A percentile compares a stretch with the other conserved stretches of the same genome.
phyloP scores from a whole-genome alignment of 108 stramenopile species.

The Craspedostauros australis region DNA sequence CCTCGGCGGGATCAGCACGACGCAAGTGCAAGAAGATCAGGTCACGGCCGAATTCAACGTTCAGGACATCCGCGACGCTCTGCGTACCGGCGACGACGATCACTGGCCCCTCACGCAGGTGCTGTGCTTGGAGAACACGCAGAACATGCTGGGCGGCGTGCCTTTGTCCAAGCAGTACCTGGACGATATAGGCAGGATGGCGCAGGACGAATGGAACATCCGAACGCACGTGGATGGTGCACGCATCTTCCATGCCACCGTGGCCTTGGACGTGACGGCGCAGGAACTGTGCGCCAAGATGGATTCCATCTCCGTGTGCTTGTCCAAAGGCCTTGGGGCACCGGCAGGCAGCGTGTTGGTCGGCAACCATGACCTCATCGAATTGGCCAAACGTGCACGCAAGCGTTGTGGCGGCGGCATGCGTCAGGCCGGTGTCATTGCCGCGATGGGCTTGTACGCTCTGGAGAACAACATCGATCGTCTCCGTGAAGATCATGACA shows the following conservation, averaged over 20 bases:
- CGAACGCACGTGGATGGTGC: constrained; percentile 88
- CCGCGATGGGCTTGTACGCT: constrained; percentile 87
- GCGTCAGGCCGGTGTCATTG: constrained; percentile 92
- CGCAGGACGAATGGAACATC: constrained; percentile 46
- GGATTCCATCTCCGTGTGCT: constrained; percentile 90
- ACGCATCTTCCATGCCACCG: constrained; percentile 89
- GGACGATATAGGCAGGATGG: constrained; percentile 62
- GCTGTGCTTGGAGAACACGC: constrained; percentile 94
- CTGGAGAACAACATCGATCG: constrained; percentile 77
- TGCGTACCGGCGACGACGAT: constrained; percentile 74
- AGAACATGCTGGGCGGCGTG: constrained; percentile 93
- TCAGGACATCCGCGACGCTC: constrained; percentile 54
- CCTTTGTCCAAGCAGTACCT: constrained; percentile 77
- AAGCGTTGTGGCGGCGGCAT: constrained; percentile 97
- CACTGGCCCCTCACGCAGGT: constrained; percentile 86
- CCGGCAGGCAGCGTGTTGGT: constrained; percentile 92
- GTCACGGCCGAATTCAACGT: constrained; percentile 13
- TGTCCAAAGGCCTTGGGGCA: constrained; percentile 95
- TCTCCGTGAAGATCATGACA: constrained; percentile 75
- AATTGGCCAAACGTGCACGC: constrained; percentile 75
- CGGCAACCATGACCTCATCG: constrained; percentile 69
- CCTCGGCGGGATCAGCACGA: constrained; percentile 64
- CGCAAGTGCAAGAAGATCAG: constrained; percentile 63
- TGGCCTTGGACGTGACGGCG: constrained; percentile 45
- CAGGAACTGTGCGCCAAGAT: constrained; percentile 50